These are phyloP conservation scores for Cyclospora cayetanensis DNA, from an alignment of 169 alveolate genomes.

Conservation along the genomic window DNA sequence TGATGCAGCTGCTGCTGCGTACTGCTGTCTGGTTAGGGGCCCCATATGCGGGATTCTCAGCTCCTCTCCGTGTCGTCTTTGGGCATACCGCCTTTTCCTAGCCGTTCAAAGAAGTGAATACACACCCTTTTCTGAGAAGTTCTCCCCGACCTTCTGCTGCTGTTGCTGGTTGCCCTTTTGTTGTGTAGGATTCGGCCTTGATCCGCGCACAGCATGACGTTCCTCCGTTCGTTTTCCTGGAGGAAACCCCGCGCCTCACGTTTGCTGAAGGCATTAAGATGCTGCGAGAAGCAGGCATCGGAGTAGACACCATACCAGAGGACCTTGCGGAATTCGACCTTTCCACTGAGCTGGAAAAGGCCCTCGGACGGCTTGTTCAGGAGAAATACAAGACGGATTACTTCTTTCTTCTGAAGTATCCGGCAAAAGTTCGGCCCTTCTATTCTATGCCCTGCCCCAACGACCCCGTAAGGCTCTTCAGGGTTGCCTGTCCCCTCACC, in stretches of 20 bases:
- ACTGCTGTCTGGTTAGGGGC: not conserved
- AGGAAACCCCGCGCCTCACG: constrained; percentile 70
- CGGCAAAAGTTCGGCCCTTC: constrained; percentile 97
- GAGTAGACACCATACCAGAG: constrained; percentile 80
- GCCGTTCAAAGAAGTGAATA: no score
- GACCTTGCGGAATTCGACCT: constrained; percentile 87
- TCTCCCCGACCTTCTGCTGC: constrained; percentile 35
- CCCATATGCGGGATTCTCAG: constrained; percentile 69
- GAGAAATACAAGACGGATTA: constrained; percentile 96
- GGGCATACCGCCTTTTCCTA: no score
- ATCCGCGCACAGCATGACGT: constrained; percentile 68
- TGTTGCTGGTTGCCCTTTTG: not conserved
- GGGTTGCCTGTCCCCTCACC: no score
- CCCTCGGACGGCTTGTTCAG: constrained; percentile 93
- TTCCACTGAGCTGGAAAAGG: constrained; percentile 95
- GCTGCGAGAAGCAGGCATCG: constrained; percentile 79
- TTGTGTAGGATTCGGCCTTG: constrained; percentile 22
- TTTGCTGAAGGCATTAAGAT: constrained; percentile 81
- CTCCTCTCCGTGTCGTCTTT: not conserved
- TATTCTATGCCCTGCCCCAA: constrained; percentile 97
- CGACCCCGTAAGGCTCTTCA: constrained; percentile 91
- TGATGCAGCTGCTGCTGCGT: constrained; percentile 20
- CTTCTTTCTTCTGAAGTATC: constrained; percentile 96
- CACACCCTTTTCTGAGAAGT: no score
- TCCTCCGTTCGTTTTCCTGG: constrained; percentile 59